Base-by-base conservation (phyloP, 768 basidiomycete genomes). In the Naematelia aurantialba region DNA sequence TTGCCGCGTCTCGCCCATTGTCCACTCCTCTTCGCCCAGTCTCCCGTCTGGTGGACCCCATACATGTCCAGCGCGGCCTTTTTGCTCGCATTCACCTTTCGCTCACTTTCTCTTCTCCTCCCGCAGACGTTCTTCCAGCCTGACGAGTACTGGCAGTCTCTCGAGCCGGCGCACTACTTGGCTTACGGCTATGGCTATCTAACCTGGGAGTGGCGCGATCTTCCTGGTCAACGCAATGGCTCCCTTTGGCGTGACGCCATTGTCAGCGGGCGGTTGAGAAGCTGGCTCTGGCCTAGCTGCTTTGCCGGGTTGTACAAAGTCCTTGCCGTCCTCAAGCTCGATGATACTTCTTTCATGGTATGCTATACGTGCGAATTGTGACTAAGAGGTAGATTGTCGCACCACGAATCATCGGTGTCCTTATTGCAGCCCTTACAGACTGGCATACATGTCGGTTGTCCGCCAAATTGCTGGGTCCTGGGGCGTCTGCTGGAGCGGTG, bases 71-170 rank as follows among this genome's bases (percentile, higher is more conserved):
- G 57, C 25, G 22, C n/a, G 11, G 59, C 68, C 22, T 47, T 72
- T 17, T 39, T 65, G 3, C n/a, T 73, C 27, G 55, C 75, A 2
- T 58, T 79, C 52, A 17, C 56, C 0, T 29, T 79, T 48, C 75
- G 78, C 2, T 57, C 73, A 5, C 5, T 72, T 5, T 87, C 89
- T 0, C 62, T 69, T 1, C 72, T 93, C 29, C 78, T 79, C 42
- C 92, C 90, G 0, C 82, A 82, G 55, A 90, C 92, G 3, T 89
- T 88, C 79, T 98, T 98, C 75, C 93, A 97, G 75, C 92, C 96
- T 8, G 96, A 99, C 76, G 96, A 98, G 77, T 94, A 89, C 77
- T 97, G 88, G 68, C 96, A 99, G 73, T 84, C 91, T 4, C 82
- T 98, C 45, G 96, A 99, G 73, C 88, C 89, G 47, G 96, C 96